Conservation (phyloP, 345 rosid genomes). For the Firmiana major region DNA sequence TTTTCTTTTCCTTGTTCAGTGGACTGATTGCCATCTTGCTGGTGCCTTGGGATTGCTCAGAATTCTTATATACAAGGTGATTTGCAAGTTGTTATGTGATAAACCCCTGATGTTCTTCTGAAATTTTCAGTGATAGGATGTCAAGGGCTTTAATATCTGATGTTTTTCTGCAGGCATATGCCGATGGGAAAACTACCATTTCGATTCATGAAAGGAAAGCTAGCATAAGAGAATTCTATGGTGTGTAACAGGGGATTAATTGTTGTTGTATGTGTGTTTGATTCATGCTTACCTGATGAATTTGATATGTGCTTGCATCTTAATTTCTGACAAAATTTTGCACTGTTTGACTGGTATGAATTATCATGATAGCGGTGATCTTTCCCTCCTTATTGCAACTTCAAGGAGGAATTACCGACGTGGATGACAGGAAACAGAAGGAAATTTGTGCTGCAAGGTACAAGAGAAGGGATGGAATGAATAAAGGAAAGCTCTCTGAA, state of each 20-base stretch:
- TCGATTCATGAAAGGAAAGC: constrained; percentile 83
- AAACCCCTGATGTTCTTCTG: background rate
- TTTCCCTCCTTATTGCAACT: constrained; percentile 86
- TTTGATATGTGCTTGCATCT: background rate
- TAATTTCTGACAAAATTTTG: background rate
- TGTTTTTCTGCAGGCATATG: constrained; percentile 55
- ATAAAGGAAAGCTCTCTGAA: constrained; percentile 69
- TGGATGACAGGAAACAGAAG: constrained; percentile 74
- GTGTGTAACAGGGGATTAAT: constrained; percentile 32
- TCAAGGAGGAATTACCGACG: constrained; percentile 65
- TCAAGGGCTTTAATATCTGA: constrained; percentile 5
- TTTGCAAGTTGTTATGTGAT: background rate
- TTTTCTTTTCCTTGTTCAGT: constrained; percentile 88
- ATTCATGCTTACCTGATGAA: background rate
- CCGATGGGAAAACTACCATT: constrained; percentile 90
- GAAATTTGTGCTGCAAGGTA: constrained; percentile 61
- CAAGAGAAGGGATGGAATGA: constrained; percentile 38
- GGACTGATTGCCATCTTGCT: constrained; percentile 91
- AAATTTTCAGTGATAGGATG: background rate
- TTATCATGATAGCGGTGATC: constrained; percentile 57
- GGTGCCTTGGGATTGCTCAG: constrained; percentile 89
- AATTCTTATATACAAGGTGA: constrained; percentile 81
- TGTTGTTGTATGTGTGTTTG: background rate
- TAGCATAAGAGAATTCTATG: constrained; percentile 81
- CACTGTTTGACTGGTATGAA: background rate